Base-by-base conservation (phyloP, 306 rosid genomes). In the Ochetophila trinervis region DNA sequence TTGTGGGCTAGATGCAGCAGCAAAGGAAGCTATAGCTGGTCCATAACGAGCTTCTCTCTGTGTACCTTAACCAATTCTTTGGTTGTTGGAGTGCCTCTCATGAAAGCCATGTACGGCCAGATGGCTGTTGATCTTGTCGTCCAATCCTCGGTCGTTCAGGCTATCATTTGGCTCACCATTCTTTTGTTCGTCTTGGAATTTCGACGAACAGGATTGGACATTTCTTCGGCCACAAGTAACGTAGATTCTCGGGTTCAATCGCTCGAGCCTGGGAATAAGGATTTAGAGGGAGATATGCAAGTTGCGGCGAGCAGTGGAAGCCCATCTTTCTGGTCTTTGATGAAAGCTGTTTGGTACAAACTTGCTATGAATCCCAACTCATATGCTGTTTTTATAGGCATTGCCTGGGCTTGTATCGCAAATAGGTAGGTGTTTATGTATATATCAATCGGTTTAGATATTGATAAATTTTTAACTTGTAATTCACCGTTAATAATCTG, bases 81-180 rank as follows among this genome's bases (percentile, higher is more conserved):
- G 0, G 97, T 93, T 5, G 97, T 93, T 0, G 99, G 99, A 1
- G 87, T 93, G 6, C 99, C 99, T 0, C 67, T 93, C 22, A 24
- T 82, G 6, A 78, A 61, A 52, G 82, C 95, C 63, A 93, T 93
- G 97, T 93, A 93, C 51, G 99, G 99, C 1, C 76, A 73, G 0
- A 12, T 75, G 27, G 96, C 78, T 0, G 95, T 84, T 2, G 90
- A 90, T 37, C 83, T 93, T 19, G 99, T 93, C 3, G 99, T 93
- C 8, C 99, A 93, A 34, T 70, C 83, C 5, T 90, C 97, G 0
- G 93, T 90, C 51, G 54, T 86, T 11, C 99, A 93, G 62, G 96
- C 93, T 19, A 89, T 86, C 36, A 14, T 93, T n/a, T 93, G 99
- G 97, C 89, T 89, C 60, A 78, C 97, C 0, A 20, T 82, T 52